Percentiles rank a stretch among this genome's conserved stretches.
Conservation (phyloP, 805 yeast species). For the Candida silvatica region DNA sequence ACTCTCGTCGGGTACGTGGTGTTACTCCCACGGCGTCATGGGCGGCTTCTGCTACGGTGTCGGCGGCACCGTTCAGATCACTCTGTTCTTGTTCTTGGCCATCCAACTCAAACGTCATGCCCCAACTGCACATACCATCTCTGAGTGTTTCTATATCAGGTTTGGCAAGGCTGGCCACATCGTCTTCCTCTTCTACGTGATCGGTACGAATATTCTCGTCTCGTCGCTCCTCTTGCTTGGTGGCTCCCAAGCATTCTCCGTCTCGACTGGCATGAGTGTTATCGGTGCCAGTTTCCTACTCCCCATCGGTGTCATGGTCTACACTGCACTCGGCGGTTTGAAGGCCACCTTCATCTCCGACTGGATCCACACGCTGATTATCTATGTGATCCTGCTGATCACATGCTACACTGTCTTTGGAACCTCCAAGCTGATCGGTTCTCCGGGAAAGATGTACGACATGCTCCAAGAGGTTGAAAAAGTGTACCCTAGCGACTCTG, state of each 20-base stretch:
- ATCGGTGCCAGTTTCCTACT: constrained; percentile 77
- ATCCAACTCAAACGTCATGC: constrained; percentile 85
- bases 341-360: constrained; percentile 79
- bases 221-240: constrained; percentile 91
- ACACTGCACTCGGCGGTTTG: constrained; percentile 75
- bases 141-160: constrained; percentile 75
- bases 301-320: constrained; percentile 71
- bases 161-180: constrained; percentile 73
- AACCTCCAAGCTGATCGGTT: constrained; percentile 60
- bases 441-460: constrained; percentile 77
- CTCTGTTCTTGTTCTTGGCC: constrained; percentile 78
- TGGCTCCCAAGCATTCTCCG: constrained; percentile 75
- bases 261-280: constrained; percentile 70
- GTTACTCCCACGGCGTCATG: constrained; percentile 66
- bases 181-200: constrained; percentile 68
- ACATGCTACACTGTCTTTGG: constrained; percentile 79
- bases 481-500: constrained; percentile 39
- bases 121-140: constrained; percentile 85
- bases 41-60: constrained; percentile 80
- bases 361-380: constrained; percentile 72
- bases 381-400: constrained; percentile 67
- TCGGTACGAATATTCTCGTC: constrained; percentile 82
- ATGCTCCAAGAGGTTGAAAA: constrained; percentile 51
- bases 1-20: constrained; percentile 68
- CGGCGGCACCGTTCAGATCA: constrained; percentile 87